Conservation (phyloP, 2,329 filamentous ascomycete genomes). For the Trichoderma lentiforme region DNA sequence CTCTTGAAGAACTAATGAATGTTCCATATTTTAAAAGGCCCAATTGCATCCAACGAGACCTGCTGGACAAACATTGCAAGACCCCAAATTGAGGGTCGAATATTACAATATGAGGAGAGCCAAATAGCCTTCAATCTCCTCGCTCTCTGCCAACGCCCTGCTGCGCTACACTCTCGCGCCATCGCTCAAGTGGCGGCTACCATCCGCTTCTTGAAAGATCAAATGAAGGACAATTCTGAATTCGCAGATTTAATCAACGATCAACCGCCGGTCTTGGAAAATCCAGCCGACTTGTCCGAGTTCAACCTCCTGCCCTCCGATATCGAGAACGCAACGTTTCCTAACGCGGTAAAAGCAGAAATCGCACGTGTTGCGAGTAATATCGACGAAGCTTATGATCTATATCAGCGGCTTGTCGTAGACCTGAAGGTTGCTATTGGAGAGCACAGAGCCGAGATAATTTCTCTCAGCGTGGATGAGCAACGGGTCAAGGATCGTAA, state of each 20-base stretch:
- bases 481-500: slow-evolving; percentile 52
- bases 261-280: slow-evolving; percentile 24
- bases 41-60: slow-evolving; percentile 34
- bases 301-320: slow-evolving; percentile 30
- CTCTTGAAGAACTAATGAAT: not conserved
- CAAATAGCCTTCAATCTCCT: slow-evolving; percentile 75
- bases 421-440: slow-evolving; percentile 42
- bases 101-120: slow-evolving; percentile 62
- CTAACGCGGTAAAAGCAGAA: slow-evolving; percentile 19
- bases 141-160: slow-evolving; percentile 66
- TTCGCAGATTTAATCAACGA: slow-evolving; percentile 26
- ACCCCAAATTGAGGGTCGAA: slow-evolving; percentile 63
- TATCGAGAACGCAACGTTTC: slow-evolving; percentile 25
- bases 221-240: slow-evolving; percentile 23
- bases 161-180: slow-evolving; percentile 46
- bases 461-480: slow-evolving; percentile 45
- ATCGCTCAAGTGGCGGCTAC: slow-evolving; percentile 44
- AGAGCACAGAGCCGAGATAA: slow-evolving; percentile 49
- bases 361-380: slow-evolving; percentile 18
- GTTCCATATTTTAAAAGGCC: not conserved
- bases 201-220: slow-evolving; percentile 37
- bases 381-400: slow-evolving; percentile 29
- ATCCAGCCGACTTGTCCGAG: slow-evolving; percentile 28
- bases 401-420: slow-evolving; percentile 38
- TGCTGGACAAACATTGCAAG: slow-evolving; percentile 64